Evolutionary conservation across 768 basidiomycete genomes (phyloP), one percentile per base, ranked within the genome.

Genomic region (Rhizopogon roseolus): DNA sequence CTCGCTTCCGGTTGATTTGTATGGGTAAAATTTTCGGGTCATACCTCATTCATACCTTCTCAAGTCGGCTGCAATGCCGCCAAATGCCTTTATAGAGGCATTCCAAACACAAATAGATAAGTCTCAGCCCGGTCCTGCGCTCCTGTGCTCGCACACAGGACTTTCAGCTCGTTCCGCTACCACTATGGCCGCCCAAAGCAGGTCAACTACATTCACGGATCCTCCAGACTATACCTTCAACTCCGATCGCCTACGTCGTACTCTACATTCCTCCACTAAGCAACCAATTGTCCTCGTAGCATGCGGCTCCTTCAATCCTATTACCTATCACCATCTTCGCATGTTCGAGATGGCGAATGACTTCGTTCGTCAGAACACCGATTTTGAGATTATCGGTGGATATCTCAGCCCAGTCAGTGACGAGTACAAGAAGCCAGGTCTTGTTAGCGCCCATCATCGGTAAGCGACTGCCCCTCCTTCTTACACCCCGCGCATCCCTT

Each of bases 341-440:
- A 98, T 99, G 94, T 99, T 98, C 72, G 97, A 98, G 69, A 98
- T 99, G 97, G 97, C 96, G 53, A 90, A 88, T 73, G 97, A 98
- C 76, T 94, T 93, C 64, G 84, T 90, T 50, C 84, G 92, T 49
- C 90, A 93, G 62, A 92, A 94, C 69, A 93, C 92, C 45, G 76
- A 90, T 59, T 97, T 91, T 64, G 93, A 97, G 71, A 90, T 99
- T 62, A 79, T 98, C 63, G 97, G 90, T 27, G 94, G 93, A 2
- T 98, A 98, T 73, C 84, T 98, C 63, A 96, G 93, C 61, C 96
- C 97, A 32, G 97, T 99, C 66, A 88, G 85, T 64, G 94, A 96
- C 76, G 77, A 81, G 76, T 99, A 99, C 84, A 92, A 93, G 81
- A 99, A 99, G 70, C 85, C 90, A 37, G 97, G 97, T 49, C 76